Conservation (phyloP, 768 basidiomycete species). For the Mycena olivaceomarginata region DNA sequence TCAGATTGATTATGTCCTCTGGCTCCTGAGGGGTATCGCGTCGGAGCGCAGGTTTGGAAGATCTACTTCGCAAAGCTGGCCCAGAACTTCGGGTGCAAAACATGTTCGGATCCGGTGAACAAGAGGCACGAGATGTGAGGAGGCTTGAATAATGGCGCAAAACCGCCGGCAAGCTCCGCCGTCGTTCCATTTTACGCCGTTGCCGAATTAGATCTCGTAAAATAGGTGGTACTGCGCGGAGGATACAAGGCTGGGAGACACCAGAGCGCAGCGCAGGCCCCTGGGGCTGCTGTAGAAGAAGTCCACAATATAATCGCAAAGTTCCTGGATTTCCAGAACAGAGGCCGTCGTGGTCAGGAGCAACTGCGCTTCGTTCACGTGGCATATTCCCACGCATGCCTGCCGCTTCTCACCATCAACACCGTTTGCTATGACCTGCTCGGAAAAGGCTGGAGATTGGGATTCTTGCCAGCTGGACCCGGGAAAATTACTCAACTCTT, state of each 20-base stretch:
- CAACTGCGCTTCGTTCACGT: no score
- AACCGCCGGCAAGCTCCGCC: neutral
- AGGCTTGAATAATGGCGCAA: neutral
- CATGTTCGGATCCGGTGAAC: neutral
- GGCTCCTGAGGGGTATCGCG: neutral
- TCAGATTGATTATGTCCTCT: neutral
- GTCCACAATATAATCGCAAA: slow-evolving; percentile 4
- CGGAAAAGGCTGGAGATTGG: no score
- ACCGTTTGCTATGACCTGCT: no score
- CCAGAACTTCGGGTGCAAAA: neutral
- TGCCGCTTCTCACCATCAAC: no score
- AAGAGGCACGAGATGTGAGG: neutral
- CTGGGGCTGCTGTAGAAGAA: neutral
- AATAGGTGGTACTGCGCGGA: neutral
- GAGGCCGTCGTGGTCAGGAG: no score
- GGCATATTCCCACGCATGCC: no score
- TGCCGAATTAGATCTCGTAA: neutral
- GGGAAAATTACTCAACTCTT: no score
- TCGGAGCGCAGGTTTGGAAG: neutral
- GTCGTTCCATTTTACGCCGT: slow-evolving; percentile 3
- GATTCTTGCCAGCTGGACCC: no score
- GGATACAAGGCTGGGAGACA: neutral
- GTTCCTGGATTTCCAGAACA: neutral
- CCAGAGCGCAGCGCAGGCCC: neutral
- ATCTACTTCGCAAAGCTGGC: neutral